Base-by-base conservation (phyloP, 768 basidiomycete genomes). In the Tulasnella sp. region DNA sequence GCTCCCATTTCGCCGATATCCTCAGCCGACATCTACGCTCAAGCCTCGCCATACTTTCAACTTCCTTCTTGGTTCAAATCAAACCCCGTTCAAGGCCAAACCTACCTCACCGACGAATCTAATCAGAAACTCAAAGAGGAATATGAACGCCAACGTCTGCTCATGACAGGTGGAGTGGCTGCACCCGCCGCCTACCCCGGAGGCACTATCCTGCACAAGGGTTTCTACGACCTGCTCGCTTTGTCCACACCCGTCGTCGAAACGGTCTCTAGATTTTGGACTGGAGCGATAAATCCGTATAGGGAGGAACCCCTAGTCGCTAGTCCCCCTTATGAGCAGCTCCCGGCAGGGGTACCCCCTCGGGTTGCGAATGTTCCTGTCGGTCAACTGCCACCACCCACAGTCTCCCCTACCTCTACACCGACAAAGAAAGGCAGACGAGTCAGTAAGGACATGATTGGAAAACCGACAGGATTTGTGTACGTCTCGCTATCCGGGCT, bases 381-480 rank as follows among this genome's bases (percentile, higher is more conserved):
- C 77, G 80, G 74, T 77, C 79, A 82, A 78, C 85, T 82, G 79
- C 83, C 81, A n/a, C 61, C 61, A 35, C 61, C 61, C 26, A 26
- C 61, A 18, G 74, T 86, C 37, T 79, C 84, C 15, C 82, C 83
- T 26, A 81, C 85, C 23, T 75, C 69, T 6, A 26, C 82, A 13
- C 84, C 84, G 57, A 83, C 80, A 61, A 88, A 87, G 83, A 91
- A 90, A 84, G 87, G 86, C 55, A 89, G 89, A 80, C 86, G 90
- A 81, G 90, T 95, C 82, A 93, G 89, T 85, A 95, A 95, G 84
- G 93, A 94, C 81, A 95, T 95, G 92, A 91, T 96, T 5, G 93
- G 93, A 20, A 89, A 86, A 77, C 95, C 95, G 6, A 92, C 88
- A 29, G 91, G 90, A 80, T 95, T 95, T 83, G 87, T 93, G 94